These are phyloP conservation scores for Cyclotella kingstonii DNA, from an alignment of 108 stramenopile species.

Conservation along the genomic window DNA sequence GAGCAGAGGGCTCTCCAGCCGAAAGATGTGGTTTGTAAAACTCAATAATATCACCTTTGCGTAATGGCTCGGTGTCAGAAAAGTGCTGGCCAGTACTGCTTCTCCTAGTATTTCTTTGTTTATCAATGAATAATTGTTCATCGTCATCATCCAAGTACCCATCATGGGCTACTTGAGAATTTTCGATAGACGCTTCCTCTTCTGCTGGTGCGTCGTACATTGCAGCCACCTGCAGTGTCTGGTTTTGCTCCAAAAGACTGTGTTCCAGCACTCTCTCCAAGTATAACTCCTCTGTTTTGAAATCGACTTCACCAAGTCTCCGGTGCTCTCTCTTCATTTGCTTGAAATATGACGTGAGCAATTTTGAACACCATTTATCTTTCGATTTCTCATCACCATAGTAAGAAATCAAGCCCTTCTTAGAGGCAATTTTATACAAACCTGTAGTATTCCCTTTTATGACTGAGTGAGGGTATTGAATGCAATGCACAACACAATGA, in stretches of 20 bases:
- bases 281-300: background rate
- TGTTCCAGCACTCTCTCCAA: slow-evolving; percentile 1
- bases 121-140: background rate
- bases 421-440: too few species aligned
- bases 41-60: slow-evolving; percentile 8
- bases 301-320: background rate
- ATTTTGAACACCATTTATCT: slow-evolving; percentile 1
- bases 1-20: background rate
- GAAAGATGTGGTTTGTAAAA: slow-evolving; percentile 6
- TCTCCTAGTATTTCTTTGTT: background rate
- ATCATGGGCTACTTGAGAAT: too few species aligned
- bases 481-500: too few species aligned
- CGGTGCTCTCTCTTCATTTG: background rate
- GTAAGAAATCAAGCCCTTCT: too few species aligned
- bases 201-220: too few species aligned
- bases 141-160: too few species aligned
- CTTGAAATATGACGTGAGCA: background rate
- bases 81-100: background rate
- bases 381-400: too few species aligned
- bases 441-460: too few species aligned
- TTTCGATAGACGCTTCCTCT: background rate
- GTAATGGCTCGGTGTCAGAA: background rate
- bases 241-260: background rate
- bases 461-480: too few species aligned
- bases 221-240: too few species aligned